Evolutionary conservation across 1,284 basidiomycete genomes (phyloP).

Genomic region (Ceratobasidium sp.): DNA sequence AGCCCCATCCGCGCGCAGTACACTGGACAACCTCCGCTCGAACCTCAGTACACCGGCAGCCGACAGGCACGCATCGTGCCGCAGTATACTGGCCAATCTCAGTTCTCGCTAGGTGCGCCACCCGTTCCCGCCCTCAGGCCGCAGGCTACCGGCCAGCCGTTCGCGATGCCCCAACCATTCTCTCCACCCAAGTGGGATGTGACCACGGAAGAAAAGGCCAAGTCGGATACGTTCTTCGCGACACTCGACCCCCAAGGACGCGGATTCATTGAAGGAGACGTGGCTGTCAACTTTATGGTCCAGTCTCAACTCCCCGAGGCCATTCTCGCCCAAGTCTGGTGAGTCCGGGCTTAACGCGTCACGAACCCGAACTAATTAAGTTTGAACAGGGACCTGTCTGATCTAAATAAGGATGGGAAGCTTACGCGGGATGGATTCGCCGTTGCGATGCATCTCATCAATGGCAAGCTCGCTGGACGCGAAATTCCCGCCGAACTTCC

Average conservation of each 20-base stretch:
- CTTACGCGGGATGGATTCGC: slow-evolving; percentile 95
- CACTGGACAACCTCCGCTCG: slow-evolving; percentile 63
- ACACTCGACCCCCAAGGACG: slow-evolving; percentile 78
- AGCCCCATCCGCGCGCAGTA: slow-evolving; percentile 65
- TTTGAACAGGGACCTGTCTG: slow-evolving; percentile 85
- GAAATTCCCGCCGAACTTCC: slow-evolving; percentile 82
- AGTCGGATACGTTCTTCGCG: slow-evolving; percentile 85
- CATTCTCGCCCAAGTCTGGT: slow-evolving; percentile 92
- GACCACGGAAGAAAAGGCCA: slow-evolving; percentile 45
- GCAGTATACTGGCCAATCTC: slow-evolving; percentile 44
- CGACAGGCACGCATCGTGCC: slow-evolving; percentile 45
- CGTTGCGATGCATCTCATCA: slow-evolving; percentile 95
- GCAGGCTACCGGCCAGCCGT: slow-evolving; percentile 58
- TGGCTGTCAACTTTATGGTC: slow-evolving; percentile 96
- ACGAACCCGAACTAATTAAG: neutral
- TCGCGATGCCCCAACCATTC: slow-evolving; percentile 53
- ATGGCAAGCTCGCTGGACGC: slow-evolving; percentile 85
- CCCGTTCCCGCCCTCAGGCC: slow-evolving; percentile 52
- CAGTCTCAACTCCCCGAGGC: slow-evolving; percentile 89
- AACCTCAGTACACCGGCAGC: slow-evolving; percentile 62
- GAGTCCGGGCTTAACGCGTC: slow-evolving; percentile 50
- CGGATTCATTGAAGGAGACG: slow-evolving; percentile 91
- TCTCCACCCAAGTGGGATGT: slow-evolving; percentile 61
- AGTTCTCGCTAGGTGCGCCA: slow-evolving; percentile 43
- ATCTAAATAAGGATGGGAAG: slow-evolving; percentile 88